phyloP scores from a whole-genome alignment of 306 rosid genomes.

The Vigna nakashimae region DNA sequence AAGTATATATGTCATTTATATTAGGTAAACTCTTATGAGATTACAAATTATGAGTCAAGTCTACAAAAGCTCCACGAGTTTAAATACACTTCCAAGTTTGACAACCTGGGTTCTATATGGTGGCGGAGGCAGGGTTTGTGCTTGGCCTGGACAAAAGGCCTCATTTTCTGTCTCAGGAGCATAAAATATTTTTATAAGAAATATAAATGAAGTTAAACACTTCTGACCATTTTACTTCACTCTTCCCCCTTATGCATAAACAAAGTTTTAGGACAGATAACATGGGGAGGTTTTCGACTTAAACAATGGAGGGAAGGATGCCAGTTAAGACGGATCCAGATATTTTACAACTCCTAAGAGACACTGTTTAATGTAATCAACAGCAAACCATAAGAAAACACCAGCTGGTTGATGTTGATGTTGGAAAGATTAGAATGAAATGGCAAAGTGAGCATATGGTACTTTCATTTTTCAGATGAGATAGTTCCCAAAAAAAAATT shows the following conservation, averaged over 20 bases:
- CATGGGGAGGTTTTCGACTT: background rate
- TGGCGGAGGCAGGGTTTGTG: too few species aligned
- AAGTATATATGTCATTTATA: background rate
- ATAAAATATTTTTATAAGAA: too few species aligned
- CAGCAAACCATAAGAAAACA: slow-evolving; percentile 22
- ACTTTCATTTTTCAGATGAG: slow-evolving; percentile 30
- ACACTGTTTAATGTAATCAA: slow-evolving; percentile 24
- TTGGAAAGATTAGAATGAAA: slow-evolving; percentile 19
- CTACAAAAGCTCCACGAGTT: background rate
- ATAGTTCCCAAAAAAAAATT: background rate
- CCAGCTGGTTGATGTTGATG: slow-evolving; percentile 1
- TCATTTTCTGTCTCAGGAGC: too few species aligned
- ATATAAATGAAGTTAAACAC: too few species aligned
- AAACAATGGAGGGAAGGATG: slow-evolving; percentile 25
- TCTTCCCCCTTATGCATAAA: slow-evolving; percentile 20
- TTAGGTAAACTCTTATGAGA: background rate
- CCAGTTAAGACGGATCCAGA: slow-evolving; percentile 16
- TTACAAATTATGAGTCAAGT: background rate
- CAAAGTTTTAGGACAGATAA: background rate
- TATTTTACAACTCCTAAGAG: slow-evolving; percentile 30
- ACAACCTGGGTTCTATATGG: background rate
- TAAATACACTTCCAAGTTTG: background rate
- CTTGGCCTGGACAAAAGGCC: too few species aligned
- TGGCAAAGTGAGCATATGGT: background rate
- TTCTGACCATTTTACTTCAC: slow-evolving; percentile 1